These are phyloP conservation scores for Anisodus acutangulus DNA, from an alignment of 257 asterid species.

Conservation along the genomic window DNA sequence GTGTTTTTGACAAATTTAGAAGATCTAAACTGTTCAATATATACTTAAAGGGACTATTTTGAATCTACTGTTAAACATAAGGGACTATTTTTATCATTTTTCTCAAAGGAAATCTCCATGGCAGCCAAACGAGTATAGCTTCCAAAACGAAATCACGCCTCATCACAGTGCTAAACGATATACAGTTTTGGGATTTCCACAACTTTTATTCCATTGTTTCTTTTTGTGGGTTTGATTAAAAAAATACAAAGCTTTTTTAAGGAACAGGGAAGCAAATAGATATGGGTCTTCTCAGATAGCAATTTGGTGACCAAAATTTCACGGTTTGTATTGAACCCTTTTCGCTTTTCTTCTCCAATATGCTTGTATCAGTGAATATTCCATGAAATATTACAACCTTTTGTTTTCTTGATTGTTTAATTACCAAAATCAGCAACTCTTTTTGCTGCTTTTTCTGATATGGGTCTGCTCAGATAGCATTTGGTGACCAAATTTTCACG, in stretches of 20 bases:
- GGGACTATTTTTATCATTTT: too few relatives aligned
- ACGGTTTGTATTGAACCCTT: conserved; percentile 9
- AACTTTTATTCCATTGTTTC: background rate
- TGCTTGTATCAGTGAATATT: background rate
- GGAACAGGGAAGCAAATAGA: background rate
- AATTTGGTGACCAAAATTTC: background rate
- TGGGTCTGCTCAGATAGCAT: background rate
- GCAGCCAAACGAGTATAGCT: background rate
- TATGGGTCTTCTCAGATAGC: background rate
- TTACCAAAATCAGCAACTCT: background rate
- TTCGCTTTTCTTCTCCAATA: background rate
- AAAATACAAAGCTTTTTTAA: background rate
- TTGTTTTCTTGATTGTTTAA: background rate
- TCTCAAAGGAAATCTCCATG: background rate
- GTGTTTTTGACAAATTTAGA: too few relatives aligned
- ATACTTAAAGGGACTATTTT: too few relatives aligned
- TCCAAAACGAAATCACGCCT: background rate
- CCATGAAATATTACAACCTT: background rate
- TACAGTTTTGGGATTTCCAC: background rate
- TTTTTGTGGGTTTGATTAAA: background rate
- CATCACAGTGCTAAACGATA: background rate
- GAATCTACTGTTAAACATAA: too few relatives aligned
- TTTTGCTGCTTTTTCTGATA: background rate
- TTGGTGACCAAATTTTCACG: too few relatives aligned
- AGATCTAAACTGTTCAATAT: too few relatives aligned